phyloP scores from a whole-genome alignment of 73 alveolate genomes.

The Uronychia binucleata region DNA sequence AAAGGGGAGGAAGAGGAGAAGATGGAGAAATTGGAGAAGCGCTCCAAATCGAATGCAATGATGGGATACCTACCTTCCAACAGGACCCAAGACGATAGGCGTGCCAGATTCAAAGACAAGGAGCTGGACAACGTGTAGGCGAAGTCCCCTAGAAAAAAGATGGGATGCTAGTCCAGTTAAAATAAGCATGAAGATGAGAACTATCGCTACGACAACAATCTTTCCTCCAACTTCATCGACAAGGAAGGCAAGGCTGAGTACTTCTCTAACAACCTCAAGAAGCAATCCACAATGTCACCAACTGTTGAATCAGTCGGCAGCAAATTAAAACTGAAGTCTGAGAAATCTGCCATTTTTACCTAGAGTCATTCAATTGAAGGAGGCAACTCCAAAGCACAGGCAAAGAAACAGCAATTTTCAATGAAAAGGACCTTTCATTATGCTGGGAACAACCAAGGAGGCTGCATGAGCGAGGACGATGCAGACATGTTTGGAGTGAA shows the following conservation, averaged over 20 bases:
- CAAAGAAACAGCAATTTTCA: neutral
- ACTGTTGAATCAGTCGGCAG: neutral
- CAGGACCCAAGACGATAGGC: too few relatives aligned
- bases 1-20: too few relatives aligned
- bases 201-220: neutral
- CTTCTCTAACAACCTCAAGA: neutral
- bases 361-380: neutral
- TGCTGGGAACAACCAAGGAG: neutral
- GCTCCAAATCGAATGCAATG: too few relatives aligned
- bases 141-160: too few relatives aligned
- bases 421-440: neutral
- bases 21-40: too few relatives aligned
- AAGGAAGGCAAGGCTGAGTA: neutral
- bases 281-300: neutral
- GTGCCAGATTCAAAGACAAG: too few relatives aligned
- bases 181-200: neutral
- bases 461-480: neutral
- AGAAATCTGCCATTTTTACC: neutral
- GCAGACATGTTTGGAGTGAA: neutral
- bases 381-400: neutral
- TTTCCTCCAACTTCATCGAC: neutral
- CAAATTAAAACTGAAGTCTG: neutral
- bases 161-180: neutral
- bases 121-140: too few relatives aligned
- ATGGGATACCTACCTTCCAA: too few relatives aligned